Conservation (phyloP, 2,329 filamentous ascomycete species). For the Pochonia chlamydosporia region DNA sequence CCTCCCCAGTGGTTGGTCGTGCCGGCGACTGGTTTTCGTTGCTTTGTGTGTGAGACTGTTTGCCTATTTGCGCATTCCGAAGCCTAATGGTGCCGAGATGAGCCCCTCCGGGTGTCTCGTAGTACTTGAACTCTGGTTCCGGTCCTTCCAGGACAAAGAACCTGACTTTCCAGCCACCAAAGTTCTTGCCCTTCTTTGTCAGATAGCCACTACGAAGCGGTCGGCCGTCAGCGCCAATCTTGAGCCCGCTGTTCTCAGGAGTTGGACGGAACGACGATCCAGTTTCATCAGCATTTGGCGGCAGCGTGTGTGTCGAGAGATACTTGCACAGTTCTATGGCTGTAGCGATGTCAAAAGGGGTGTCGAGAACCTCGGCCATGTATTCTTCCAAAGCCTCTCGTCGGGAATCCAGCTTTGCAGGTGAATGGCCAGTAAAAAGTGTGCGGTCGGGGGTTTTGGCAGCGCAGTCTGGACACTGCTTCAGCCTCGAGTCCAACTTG, state of each 20-base stretch:
- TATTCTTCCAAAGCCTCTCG: constrained; percentile 77
- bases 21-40: constrained; percentile 52
- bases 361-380: constrained; percentile 79
- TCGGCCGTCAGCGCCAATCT: constrained; percentile 55
- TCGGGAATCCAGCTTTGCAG: constrained; percentile 85
- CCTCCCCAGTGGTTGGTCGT: constrained; percentile 53
- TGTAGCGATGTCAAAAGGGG: constrained; percentile 68
- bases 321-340: constrained; percentile 83
- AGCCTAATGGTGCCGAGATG: constrained; percentile 93
- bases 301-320: constrained; percentile 63
- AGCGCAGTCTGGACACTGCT: constrained; percentile 64
- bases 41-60: constrained; percentile 59
- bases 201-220: constrained; percentile 82
- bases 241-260: constrained; percentile 23
- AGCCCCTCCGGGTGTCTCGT: constrained; percentile 81
- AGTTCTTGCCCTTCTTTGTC: constrained; percentile 96
- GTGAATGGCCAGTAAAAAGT: constrained; percentile 87
- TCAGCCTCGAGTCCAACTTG: constrained; percentile 77
- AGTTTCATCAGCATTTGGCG: constrained; percentile 55
- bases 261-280: constrained; percentile 18
- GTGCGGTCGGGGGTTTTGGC: constrained; percentile 77
- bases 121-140: constrained; percentile 66
- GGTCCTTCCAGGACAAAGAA: constrained; percentile 57
- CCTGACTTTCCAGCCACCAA: constrained; percentile 93
- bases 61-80: constrained; percentile 85